phyloP scores from a whole-genome alignment of 2,329 filamentous ascomycete species.

The Fusarium sp. region DNA sequence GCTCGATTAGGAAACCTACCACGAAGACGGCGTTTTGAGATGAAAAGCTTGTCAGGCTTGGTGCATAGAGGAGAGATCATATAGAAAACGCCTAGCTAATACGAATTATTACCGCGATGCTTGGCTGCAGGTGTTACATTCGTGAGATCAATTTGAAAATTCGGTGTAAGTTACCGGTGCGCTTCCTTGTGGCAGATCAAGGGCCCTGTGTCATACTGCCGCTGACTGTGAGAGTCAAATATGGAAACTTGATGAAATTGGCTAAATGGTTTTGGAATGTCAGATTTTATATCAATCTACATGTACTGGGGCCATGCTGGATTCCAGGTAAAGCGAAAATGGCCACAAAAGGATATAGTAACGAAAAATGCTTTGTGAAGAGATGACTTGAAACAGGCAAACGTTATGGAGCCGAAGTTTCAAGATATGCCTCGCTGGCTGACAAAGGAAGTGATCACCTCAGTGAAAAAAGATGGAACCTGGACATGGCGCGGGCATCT shows the following conservation, averaged over 20 bases:
- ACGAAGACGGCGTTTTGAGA: not conserved
- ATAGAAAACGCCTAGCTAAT: not conserved
- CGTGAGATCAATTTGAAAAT: constrained; percentile 18
- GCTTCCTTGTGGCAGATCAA: constrained; percentile 16
- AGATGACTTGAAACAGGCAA: constrained; percentile 28
- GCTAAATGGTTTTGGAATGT: not conserved
- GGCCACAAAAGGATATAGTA: constrained; percentile 3
- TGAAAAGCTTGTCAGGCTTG: constrained; percentile 15
- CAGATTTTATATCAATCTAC: constrained; percentile 6
- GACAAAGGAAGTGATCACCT: constrained; percentile 33
- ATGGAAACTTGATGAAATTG: constrained; percentile 16
- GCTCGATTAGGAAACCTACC: not conserved
- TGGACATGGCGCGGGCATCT: not conserved
- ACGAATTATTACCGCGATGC: constrained; percentile 6
- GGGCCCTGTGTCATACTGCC: constrained; percentile 19
- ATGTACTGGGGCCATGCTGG: not conserved
- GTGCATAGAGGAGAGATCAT: constrained; percentile 5
- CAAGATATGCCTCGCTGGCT: constrained; percentile 40
- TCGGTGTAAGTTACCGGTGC: constrained; percentile 17
- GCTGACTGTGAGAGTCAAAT: constrained; percentile 19
- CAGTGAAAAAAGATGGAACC: not conserved
- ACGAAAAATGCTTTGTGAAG: constrained; percentile 15
- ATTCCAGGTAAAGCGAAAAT: not conserved
- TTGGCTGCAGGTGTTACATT: constrained; percentile 22
- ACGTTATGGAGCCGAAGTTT: constrained; percentile 34